phyloP scores from a whole-genome alignment of 2,329 filamentous ascomycete genomes.

The Colletotrichum orbiculare region DNA sequence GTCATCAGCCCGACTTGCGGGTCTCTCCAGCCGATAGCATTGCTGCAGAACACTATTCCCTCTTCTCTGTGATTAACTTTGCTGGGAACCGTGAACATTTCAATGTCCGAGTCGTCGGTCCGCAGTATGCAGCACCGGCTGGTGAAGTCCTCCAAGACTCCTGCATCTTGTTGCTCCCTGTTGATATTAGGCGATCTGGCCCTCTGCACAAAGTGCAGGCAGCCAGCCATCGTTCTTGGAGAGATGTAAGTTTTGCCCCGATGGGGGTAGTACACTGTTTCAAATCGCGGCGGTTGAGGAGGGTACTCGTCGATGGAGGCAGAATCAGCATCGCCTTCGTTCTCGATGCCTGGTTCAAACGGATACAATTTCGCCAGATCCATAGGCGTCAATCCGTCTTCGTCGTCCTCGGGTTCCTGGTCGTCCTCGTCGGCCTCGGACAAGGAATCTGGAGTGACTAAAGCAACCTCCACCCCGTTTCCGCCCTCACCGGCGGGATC shows the following conservation, averaged over 20 bases:
- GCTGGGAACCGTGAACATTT: slow-evolving; percentile 48
- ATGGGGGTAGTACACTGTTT: slow-evolving; percentile 52
- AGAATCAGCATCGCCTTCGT: slow-evolving; percentile 4
- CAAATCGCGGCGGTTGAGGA: slow-evolving; percentile 32
- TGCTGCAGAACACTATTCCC: slow-evolving; percentile 46
- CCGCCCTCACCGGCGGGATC: no score
- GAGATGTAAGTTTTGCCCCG: slow-evolving; percentile 39
- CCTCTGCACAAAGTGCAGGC: slow-evolving; percentile 28
- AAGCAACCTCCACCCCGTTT: neutral
- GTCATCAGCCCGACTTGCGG: slow-evolving; percentile 37
- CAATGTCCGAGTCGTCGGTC: slow-evolving; percentile 60
- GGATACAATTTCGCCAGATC: no score
- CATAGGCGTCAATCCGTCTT: slow-evolving; percentile 14
- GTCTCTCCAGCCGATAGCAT: slow-evolving; percentile 41
- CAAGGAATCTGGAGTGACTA: slow-evolving; percentile 16
- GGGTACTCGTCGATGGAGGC: neutral
- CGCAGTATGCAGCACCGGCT: slow-evolving; percentile 54
- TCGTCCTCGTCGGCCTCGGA: neutral
- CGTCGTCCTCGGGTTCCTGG: slow-evolving; percentile 1
- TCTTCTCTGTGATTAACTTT: slow-evolving; percentile 38
- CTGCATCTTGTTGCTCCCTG: slow-evolving; percentile 17
- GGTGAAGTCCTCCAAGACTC: slow-evolving; percentile 26
- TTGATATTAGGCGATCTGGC: slow-evolving; percentile 16
- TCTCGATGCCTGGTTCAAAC: neutral
- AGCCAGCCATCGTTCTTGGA: slow-evolving; percentile 9